Base-by-base conservation (phyloP, 257 asterid genomes). In the Penstemon eatonii region DNA sequence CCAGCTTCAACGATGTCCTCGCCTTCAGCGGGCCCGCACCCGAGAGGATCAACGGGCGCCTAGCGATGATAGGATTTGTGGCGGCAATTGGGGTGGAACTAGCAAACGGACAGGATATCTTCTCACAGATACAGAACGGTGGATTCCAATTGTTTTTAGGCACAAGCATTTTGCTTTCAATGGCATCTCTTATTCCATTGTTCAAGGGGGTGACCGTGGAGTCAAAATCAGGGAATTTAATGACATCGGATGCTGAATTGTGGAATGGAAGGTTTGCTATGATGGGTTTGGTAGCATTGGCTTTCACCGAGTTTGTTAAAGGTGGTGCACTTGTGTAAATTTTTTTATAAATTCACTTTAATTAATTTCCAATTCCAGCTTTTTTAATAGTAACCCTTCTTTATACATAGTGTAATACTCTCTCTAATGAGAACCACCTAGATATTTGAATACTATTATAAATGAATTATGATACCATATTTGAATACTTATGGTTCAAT, bases 261-360 rank as follows among this genome's bases (percentile, higher is more conserved):
- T 87, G 89, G 95, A 92, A 92, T 50, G 98, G 98, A 0, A 78
- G 96, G 78, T 73, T 86, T 40, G 98, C 98, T 3, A 92, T 92
- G 98, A 56, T 92, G 56, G 98, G 98, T 1, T 69, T 92, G 68
- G 71, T 92, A 11, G 98, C 92, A 0, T 75, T 89, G 81, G 96
- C 96, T 4, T 78, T 87, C 38, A 92, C 98, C 0, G 96, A 92
- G 83, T 85, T 52, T 69, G 78, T 92, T 4, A 89, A 80, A 12
- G 96, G 96, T 5, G 76, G 87, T 40, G 88, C 92, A 3, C 81
- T 90, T 67, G 37, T 74, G 61, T 81, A 83, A 13, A 78, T 68
- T 25, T 19, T n/a, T n/a, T n/a, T n/a, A 15, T 15, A 15, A 15
- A 15, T 15, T 15, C 18, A 15, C 18, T 0, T 25, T 25, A 25